Evolutionary conservation across 495 filamentous ascomycete genomes (phyloP), one percentile per base, ranked within the genome.

Genomic region (Xylaria curta): DNA sequence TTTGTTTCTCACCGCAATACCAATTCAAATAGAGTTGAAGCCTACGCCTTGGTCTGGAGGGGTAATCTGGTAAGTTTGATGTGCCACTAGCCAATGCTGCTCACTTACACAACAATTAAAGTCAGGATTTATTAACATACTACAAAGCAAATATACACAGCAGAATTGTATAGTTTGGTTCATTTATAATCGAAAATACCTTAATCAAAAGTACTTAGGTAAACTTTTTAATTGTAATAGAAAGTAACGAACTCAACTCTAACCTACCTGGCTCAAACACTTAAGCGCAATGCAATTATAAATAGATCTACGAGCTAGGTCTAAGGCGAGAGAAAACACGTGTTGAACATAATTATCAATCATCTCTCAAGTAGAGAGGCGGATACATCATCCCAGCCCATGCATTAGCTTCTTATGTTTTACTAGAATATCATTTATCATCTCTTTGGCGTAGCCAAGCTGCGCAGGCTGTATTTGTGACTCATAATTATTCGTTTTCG

Each of bases 371-470:
- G 13, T 56, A 7, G 31, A 56, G 26, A 7, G 53, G 26, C 8
- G 4, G 12, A 9, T 56, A 31, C 5, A 31, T 21, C 28, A 8
- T 24, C n/a, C 2, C 10, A 24, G 12, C 1, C n/a, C 21, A 7
- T 5, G 4, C 46, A 19, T 19, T 46, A 46, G 17, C 44, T 51
- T 51, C 47, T 10, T 1, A 51, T 21, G n/a, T 10, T 7, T 51
- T 51, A 10, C 26, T 56, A 26, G 17, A 31, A 31, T 31, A 65
- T 65, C 44, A 49, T 3, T 64, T 46, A 47, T 47, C 62, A 65
- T 15, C 24, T 65, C 62, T 0, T 65, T 28, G 5, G 38, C 9
- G 38, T 3, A 42, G 38, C 38, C 9, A 13, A 42, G 4, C 5
- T 28, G 36, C 17, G 10, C 12, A 53, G 21, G 38, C n/a, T 21